Conservation (phyloP, 1,284 basidiomycete genomes). For the Trichosporon sp. region DNA sequence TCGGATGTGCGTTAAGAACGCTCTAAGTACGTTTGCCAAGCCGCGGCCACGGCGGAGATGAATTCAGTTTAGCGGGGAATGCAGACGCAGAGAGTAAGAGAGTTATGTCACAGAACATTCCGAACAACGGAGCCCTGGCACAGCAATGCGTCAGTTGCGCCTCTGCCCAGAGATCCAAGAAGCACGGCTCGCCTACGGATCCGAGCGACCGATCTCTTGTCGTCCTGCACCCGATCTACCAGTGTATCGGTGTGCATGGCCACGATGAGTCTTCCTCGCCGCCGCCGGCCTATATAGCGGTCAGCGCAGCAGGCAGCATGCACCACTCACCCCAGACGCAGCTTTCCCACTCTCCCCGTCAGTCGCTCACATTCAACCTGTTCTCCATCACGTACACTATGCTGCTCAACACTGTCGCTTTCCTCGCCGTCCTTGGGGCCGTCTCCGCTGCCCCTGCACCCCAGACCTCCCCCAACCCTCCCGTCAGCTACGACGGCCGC, state of each 20-base stretch:
- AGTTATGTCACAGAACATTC: conserved; percentile 6
- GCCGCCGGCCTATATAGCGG: not conserved
- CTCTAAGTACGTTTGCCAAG: not conserved
- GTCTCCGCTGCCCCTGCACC: not conserved
- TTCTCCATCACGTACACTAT: not conserved
- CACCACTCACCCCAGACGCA: not conserved
- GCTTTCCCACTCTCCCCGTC: not conserved
- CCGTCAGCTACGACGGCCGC: conserved; percentile 16
- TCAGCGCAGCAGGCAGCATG: not conserved
- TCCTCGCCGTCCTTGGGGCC: not conserved
- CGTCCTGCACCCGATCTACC: not conserved
- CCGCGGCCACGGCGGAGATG: not conserved
- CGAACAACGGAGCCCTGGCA: not conserved
- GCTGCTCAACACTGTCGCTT: not conserved
- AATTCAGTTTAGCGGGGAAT: not conserved
- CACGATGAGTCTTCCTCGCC: not conserved
- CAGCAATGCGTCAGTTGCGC: not conserved
- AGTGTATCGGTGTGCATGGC: not conserved
- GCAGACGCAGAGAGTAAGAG: not conserved
- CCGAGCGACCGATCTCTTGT: not conserved
- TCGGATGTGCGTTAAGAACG: not conserved
- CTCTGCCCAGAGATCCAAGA: conserved; percentile 4
- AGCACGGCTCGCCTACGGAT: not conserved
- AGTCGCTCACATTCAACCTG: not conserved
- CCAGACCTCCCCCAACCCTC: conserved; percentile 2